These are phyloP conservation scores for Fraxinus pennsylvanica DNA, from an alignment of 257 asterid genomes.

Conservation along the genomic window DNA sequence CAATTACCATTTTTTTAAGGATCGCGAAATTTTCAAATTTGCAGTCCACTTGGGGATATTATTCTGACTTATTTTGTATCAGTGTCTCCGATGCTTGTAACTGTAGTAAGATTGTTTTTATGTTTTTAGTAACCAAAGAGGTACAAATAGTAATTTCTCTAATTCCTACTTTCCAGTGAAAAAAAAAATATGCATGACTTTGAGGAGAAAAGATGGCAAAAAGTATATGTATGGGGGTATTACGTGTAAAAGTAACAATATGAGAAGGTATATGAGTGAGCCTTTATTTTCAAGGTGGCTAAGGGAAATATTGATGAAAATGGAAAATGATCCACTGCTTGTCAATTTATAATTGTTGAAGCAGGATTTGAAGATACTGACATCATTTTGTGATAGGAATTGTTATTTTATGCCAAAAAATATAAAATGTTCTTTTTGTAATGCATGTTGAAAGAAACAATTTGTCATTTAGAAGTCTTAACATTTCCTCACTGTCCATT, in stretches of 20 bases:
- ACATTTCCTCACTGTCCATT: no score
- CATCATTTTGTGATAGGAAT: no score
- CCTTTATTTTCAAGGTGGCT: slow-evolving; percentile 24
- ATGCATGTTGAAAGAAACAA: no score
- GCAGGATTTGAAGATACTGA: no score
- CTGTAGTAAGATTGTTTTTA: not conserved
- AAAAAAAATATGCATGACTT: not conserved
- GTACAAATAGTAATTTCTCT: not conserved
- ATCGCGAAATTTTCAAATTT: not conserved
- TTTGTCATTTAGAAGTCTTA: no score
- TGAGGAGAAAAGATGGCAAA: not conserved
- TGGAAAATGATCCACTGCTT: no score
- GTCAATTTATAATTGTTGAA: no score
- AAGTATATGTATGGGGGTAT: not conserved
- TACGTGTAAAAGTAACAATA: not conserved
- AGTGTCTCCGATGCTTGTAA: slow-evolving; percentile 29
- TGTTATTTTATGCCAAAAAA: no score
- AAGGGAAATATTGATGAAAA: slow-evolving; percentile 66
- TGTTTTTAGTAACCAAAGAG: not conserved
- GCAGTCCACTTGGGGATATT: not conserved
- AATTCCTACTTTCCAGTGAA: not conserved
- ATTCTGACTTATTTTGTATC: not conserved
- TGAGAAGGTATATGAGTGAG: not conserved
- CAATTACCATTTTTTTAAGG: no score
- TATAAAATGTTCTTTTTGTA: no score